Evolutionary conservation across 2,329 filamentous ascomycete species (phyloP), one percentile per base, ranked within the genome.

Genomic region (Sphaerulina musiva): DNA sequence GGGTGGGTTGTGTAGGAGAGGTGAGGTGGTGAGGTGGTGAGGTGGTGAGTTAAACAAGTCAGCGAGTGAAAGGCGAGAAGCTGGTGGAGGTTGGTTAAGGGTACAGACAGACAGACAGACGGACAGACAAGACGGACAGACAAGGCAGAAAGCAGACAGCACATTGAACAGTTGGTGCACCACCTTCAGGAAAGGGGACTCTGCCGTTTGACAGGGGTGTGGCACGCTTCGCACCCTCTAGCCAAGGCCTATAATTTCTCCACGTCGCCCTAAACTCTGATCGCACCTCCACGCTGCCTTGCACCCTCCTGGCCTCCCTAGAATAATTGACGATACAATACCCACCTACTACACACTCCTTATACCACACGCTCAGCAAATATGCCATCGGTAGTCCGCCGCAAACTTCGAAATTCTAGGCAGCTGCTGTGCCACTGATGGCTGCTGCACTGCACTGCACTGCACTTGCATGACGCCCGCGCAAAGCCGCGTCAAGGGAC

Each of bases 191-290:
- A 53, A 53, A 47, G 50, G 50, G 50, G 44, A 46, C 44, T 53
- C 23, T 23, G 38, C 23, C 20, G 42, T 12, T 8, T 29, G 42
- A 53, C 50, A 53, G 50, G 50, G 50, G 50, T 47, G 23, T 32
- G 26, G 26, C 26, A 29, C 26, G 26, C 26, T 29, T 29, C 26
- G 26, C 12, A n/a, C 34, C 4, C 34, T 38, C 12, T 38, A 38
- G 34, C 34, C 10, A 34, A 34, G 36, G n/a, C 46, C 50, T 51
- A 46, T 44, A 53, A 53, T 53, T 47, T 53, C 45, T 49, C 51
- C 45, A 54, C 51, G 45, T 14, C 51, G 51, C 51, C 51, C 46
- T 48, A 48, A 49, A 49, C 51, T 48, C 45, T 48, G 46, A 31
- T 48, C 39, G 6, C 29, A 54, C 51, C 38, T 48, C 51, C 48